These are phyloP conservation scores for Sugiyamaella floridensis DNA, from an alignment of 805 yeast genomes.

Conservation along the genomic window DNA sequence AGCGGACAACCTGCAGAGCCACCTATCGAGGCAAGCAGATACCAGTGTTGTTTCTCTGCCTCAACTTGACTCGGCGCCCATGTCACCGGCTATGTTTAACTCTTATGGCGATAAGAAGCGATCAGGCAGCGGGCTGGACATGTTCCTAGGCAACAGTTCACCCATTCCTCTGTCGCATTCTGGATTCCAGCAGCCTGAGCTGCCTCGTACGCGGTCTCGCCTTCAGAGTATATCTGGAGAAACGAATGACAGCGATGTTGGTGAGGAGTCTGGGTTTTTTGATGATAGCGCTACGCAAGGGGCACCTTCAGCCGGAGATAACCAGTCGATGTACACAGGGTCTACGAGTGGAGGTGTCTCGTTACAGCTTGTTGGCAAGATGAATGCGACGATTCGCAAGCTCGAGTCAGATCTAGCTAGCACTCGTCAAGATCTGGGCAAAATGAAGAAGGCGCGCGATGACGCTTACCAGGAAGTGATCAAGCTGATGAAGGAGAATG, in stretches of 20 bases:
- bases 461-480: conserved; percentile 63
- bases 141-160: conserved; percentile 1
- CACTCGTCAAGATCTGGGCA: conserved; percentile 53
- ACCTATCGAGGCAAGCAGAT: neutral
- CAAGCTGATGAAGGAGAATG: conserved; percentile 49
- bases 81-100: neutral
- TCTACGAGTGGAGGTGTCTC: conserved; percentile 27
- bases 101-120: neutral
- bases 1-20: neutral
- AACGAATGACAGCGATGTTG: conserved; percentile 1
- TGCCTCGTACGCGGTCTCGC: conserved; percentile 2
- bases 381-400: conserved; percentile 70
- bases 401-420: conserved; percentile 71
- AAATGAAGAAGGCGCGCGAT: conserved; percentile 51
- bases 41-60: neutral
- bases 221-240: neutral
- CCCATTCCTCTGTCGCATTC: conserved; percentile 1
- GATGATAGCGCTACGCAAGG: conserved; percentile 10
- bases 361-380: conserved; percentile 63
- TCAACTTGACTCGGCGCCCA: neutral
- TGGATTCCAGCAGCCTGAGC: neutral
- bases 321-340: conserved; percentile 11
- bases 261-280: conserved; percentile 1
- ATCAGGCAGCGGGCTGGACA: conserved; percentile 3
- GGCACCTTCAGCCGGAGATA: conserved; percentile 4